Evolutionary conservation across 495 filamentous ascomycete species (phyloP), one percentile per base, ranked within the genome.

Genomic region (Aspergillus funiculosus): DNA sequence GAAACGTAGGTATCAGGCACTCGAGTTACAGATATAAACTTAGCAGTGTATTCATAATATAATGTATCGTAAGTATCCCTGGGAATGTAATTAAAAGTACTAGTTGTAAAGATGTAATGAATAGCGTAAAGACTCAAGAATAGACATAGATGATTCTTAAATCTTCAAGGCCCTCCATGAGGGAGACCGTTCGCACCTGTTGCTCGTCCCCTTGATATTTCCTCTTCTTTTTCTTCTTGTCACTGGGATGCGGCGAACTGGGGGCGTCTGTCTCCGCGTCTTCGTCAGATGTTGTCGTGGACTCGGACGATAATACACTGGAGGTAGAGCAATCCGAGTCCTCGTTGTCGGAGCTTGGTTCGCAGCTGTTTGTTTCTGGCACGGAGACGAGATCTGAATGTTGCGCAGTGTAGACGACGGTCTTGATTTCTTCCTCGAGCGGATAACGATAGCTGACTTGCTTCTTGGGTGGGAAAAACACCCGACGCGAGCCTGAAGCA

Each of bases 391-490:
- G 53, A 52, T 76, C 73, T 17, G 68, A 74, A 46, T 81, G 77
- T 28, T 68, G 66, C 15, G 72, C 57, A 14, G 71, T 78, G 53
- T 76, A 81, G 48, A 54, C 66, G 11, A 65, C 63, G 1, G 66
- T 81, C 40, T 58, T 61, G 49, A 81, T 77, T 37, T 78, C 76
- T 48, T 80, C 78, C 31, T 75, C 74, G 6, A 81, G 56, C 18
- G 69, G 70, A 10, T 59, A 58, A 0, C 74, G 69, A 53, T 76
- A 81, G 41, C 62, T 67, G 25, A 81, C 78, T 54, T 68, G 66
- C 61, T 80, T 81, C 57, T 71, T 68, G n/a, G 73, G 59, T 13
- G 78, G 76, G 52, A 79, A 80, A 46, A 79, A 68, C 7, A 75
- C 68, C 20, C 76, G 68, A 22, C 69, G 66, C 18, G 58, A 39